These are phyloP conservation scores for Trebouxia sp. DNA, from an alignment of 139 green algal species.

Conservation along the genomic window DNA sequence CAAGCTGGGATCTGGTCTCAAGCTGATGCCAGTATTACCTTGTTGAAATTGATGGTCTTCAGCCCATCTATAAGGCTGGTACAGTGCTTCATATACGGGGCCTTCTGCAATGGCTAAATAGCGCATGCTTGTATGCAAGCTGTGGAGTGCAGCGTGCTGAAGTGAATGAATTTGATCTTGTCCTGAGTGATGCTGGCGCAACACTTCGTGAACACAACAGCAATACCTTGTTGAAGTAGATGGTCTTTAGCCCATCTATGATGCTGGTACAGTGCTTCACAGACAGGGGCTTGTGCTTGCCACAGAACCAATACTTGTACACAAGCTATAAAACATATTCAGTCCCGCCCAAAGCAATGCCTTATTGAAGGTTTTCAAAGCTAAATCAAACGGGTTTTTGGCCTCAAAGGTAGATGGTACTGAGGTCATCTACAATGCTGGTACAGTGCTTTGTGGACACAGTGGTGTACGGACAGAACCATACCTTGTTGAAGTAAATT, in stretches of 20 bases:
- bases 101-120: too few relatives aligned
- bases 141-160: too few relatives aligned
- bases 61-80: too few relatives aligned
- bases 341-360: background rate
- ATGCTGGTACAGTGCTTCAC: constrained; percentile 77
- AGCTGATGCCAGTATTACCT: too few relatives aligned
- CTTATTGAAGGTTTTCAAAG: background rate
- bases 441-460: background rate
- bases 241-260: constrained; percentile 86
- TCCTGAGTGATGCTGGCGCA: too few relatives aligned
- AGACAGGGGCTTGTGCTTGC: constrained; percentile 55
- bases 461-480: background rate
- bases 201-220: too few relatives aligned
- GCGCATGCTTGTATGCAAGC: too few relatives aligned
- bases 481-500: constrained; percentile 92
- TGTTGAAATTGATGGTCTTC: too few relatives aligned
- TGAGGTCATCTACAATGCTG: background rate
- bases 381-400: background rate
- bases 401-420: background rate
- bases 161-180: too few relatives aligned
- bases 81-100: too few relatives aligned
- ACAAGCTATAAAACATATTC: background rate
- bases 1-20: too few relatives aligned
- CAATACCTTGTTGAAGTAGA: constrained; percentile 95
- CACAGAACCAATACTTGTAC: too few relatives aligned